Conservation (phyloP, 1,284 basidiomycete species). For the Sporisorium sorghi region DNA sequence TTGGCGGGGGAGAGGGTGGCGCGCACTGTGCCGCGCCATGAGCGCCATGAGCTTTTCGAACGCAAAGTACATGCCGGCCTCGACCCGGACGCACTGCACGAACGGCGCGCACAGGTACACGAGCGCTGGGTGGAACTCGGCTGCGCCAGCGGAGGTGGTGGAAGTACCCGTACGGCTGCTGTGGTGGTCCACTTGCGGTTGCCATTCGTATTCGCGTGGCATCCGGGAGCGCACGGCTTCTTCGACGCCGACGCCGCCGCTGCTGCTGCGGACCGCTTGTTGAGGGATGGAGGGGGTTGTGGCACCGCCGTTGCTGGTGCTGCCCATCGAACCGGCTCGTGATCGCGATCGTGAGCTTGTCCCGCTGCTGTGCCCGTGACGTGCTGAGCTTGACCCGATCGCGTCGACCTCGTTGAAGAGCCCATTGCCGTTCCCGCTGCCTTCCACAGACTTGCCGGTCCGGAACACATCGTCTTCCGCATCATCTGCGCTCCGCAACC, state of each 20-base stretch:
- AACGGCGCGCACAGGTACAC: constrained; percentile 68
- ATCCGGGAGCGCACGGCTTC: constrained; percentile 42
- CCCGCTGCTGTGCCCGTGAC: constrained; percentile 22
- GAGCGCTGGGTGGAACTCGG: constrained; percentile 66
- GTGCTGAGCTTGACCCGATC: not conserved
- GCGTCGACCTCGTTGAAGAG: constrained; percentile 7
- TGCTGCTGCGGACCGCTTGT: too few species aligned
- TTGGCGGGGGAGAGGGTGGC: constrained; percentile 57
- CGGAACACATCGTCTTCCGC: constrained; percentile 23
- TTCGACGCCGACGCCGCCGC: constrained; percentile 13
- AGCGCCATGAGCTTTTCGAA: constrained; percentile 68
- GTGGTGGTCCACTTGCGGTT: constrained; percentile 38
- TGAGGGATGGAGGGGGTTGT: not conserved
- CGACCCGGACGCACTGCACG: constrained; percentile 66
- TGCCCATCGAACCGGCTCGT: constrained; percentile 38
- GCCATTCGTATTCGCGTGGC: constrained; percentile 60
- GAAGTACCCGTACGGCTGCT: too few species aligned
- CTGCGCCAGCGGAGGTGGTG: constrained; percentile 7
- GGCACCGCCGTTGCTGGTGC: constrained; percentile 8
- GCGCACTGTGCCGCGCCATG: constrained; percentile 53
- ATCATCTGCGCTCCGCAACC: constrained; percentile 2
- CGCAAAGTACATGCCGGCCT: constrained; percentile 69
- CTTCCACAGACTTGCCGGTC: constrained; percentile 13
- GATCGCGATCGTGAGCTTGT: constrained; percentile 38
- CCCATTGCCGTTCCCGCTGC: constrained; percentile 6